These are phyloP conservation scores for Panicum miliaceum DNA, from an alignment of 176 grass and related monocot genomes.

Conservation along the genomic window DNA sequence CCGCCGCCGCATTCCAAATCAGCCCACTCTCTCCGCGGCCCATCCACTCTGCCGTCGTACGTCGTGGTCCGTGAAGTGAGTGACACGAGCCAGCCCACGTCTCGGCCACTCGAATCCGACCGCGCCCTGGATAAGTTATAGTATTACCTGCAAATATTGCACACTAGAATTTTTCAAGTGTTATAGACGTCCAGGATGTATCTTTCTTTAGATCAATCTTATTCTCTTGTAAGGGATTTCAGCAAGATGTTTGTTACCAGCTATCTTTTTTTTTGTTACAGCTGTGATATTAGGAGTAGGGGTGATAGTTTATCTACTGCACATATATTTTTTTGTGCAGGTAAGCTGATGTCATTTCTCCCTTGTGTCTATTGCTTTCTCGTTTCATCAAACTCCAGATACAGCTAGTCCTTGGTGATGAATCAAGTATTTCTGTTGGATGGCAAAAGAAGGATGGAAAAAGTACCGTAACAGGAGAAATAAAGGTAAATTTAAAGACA, in stretches of 20 bases:
- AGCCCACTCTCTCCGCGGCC: too few species aligned
- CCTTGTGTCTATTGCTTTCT: constrained; percentile 30
- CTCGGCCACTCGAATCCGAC: too few species aligned
- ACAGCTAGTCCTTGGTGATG: constrained; percentile 86
- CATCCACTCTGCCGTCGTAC: too few species aligned
- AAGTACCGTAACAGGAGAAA: constrained; percentile 73
- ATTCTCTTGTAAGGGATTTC: neutral
- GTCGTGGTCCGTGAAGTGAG: too few species aligned
- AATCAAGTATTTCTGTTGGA: constrained; percentile 86
- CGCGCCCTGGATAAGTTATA: constrained; percentile 24
- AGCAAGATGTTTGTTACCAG: constrained; percentile 14
- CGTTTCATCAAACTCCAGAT: constrained; percentile 62
- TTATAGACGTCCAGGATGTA: neutral
- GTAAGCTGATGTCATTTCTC: constrained; percentile 23
- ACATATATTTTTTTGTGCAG: constrained; percentile 2
- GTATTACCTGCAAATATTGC: neutral
- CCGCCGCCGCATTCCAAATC: too few species aligned
- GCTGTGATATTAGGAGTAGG: neutral
- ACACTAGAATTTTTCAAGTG: constrained; percentile 22
- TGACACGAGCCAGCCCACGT: too few species aligned
- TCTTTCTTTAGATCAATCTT: constrained; percentile 8
- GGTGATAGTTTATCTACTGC: constrained; percentile 28
- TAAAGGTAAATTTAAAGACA: constrained; percentile 69
- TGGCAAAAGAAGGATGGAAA: constrained; percentile 98
- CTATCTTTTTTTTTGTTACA: constrained; percentile 29